Conservation (phyloP, 352 stramenopile species). For the Globisporangium heterothallicum region DNA sequence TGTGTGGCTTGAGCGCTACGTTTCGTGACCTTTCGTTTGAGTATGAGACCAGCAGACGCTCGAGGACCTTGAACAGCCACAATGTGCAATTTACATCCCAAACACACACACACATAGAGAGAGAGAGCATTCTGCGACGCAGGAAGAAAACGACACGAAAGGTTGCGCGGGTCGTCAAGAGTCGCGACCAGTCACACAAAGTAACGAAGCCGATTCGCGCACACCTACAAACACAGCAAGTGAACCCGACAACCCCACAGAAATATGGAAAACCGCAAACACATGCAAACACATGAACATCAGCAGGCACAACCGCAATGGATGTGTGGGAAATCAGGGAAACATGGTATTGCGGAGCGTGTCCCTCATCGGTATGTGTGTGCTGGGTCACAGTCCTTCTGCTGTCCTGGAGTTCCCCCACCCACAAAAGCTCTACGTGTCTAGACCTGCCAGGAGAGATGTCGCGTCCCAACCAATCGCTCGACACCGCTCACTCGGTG, state of each 20-base stretch:
- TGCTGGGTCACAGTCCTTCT: too few relatives aligned
- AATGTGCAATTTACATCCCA: too few relatives aligned
- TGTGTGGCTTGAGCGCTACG: neutral
- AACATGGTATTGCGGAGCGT: too few relatives aligned
- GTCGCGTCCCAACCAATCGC: neutral
- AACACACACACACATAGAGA: neutral
- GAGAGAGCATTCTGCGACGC: neutral
- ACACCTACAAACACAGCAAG: neutral
- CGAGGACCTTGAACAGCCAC: neutral
- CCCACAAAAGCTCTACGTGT: too few relatives aligned
- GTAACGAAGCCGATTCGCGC: neutral
- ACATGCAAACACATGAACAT: too few relatives aligned
- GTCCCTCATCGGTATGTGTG: too few relatives aligned
- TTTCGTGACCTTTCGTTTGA: neutral
- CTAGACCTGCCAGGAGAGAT: too few relatives aligned
- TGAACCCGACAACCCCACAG: neutral
- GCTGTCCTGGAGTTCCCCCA: too few relatives aligned
- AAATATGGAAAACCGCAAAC: too few relatives aligned
- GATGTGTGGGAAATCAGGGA: too few relatives aligned
- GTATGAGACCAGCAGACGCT: neutral
- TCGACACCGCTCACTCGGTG: neutral
- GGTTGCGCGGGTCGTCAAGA: slow-evolving; percentile 16
- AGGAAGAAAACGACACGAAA: neutral
- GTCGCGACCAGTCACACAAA: slow-evolving; percentile 22
- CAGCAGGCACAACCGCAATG: too few relatives aligned